phyloP scores from a whole-genome alignment of 306 rosid species.

The Purshia tridentata region DNA sequence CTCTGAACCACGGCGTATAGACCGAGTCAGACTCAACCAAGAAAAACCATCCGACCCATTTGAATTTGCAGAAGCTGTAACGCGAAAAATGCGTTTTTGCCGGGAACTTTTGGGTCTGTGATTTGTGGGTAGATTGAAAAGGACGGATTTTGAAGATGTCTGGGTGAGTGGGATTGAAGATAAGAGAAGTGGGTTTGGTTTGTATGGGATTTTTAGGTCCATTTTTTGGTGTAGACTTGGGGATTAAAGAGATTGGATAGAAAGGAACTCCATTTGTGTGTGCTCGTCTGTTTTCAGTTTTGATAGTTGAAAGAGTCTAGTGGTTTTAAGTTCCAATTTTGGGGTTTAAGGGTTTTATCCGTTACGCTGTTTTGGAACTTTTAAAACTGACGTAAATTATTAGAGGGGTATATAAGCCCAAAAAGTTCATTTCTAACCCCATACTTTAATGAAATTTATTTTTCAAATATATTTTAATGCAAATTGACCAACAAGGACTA shows the following conservation, averaged over 20 bases:
- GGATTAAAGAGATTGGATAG: conserved; percentile 1
- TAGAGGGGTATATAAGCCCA: no score
- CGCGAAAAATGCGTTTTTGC: conserved; percentile 53
- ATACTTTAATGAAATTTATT: no score
- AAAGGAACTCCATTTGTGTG: conserved; percentile 6
- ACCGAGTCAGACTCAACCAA: conserved; percentile 43
- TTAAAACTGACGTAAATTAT: no score
- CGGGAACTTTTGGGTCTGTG: conserved; percentile 28
- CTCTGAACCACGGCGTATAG: conserved; percentile 61
- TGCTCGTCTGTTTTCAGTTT: background rate
- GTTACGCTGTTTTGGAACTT: background rate
- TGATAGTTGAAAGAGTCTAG: background rate
- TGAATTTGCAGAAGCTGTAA: conserved; percentile 46
- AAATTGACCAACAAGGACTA: no score
- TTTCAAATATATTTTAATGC: no score
- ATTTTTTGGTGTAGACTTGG: conserved; percentile 30
- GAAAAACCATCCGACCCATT: conserved; percentile 55
- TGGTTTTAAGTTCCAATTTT: background rate
- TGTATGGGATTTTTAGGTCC: conserved; percentile 40
- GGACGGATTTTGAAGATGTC: conserved; percentile 28
- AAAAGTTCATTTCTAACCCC: no score
- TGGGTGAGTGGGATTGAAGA: conserved; percentile 38
- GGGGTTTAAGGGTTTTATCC: conserved; percentile 10
- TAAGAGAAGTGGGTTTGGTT: conserved; percentile 52
- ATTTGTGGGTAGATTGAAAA: conserved; percentile 39